These are phyloP conservation scores for Lophiotrema nucula DNA, from an alignment of 495 filamentous ascomycete species.

Conservation along the genomic window DNA sequence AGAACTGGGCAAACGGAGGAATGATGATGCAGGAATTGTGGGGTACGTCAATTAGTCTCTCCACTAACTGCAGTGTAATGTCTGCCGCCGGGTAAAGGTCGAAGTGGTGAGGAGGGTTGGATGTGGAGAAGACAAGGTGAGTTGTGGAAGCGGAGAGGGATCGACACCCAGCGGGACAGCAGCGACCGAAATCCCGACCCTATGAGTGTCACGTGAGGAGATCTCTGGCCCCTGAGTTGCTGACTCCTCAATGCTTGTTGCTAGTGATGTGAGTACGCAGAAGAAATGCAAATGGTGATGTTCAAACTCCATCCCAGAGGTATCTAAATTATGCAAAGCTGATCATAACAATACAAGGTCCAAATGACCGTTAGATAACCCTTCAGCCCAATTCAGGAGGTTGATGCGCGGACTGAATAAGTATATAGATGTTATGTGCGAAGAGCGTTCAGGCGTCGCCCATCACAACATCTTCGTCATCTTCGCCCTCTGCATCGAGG, in stretches of 20 bases:
- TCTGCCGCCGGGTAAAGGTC: constrained; percentile 26
- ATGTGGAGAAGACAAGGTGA: background rate
- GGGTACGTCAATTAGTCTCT: constrained; percentile 15
- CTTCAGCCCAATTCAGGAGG: too few relatives aligned
- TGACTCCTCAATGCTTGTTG: too few relatives aligned
- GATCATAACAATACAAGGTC: too few relatives aligned
- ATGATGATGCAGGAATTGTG: constrained; percentile 8
- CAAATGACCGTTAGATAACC: too few relatives aligned
- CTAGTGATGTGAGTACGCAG: too few relatives aligned
- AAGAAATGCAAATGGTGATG: too few relatives aligned
- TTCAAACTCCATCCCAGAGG: too few relatives aligned
- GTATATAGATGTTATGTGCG: too few relatives aligned
- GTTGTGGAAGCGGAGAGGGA: background rate
- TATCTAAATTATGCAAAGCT: too few relatives aligned
- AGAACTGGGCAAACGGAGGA: constrained; percentile 5
- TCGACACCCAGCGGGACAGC: background rate
- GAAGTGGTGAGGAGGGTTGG: background rate
- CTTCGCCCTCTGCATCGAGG: constrained; percentile 31
- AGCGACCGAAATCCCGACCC: background rate
- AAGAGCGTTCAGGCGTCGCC: constrained; percentile 1
- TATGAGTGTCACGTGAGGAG: constrained; percentile 19
- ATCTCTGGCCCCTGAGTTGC: too few relatives aligned
- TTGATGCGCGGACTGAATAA: too few relatives aligned
- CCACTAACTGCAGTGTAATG: background rate
- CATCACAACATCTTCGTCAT: constrained; percentile 28